phyloP scores from a whole-genome alignment of 345 rosid genomes.

The Populus nigra region DNA sequence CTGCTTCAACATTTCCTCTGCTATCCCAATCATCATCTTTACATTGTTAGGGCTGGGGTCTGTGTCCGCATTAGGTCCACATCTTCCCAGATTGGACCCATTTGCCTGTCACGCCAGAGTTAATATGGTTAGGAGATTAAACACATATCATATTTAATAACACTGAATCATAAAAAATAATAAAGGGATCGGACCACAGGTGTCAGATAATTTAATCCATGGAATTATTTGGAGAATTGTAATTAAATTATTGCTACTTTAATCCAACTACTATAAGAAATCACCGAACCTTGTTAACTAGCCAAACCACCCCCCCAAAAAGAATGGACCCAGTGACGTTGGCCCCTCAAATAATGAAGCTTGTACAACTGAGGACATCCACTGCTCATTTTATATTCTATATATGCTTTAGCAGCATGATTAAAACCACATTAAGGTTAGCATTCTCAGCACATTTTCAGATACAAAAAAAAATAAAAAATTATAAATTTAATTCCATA shows the following conservation, averaged over 20 bases:
- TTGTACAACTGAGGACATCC: neutral
- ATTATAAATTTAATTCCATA: no score
- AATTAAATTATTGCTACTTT: neutral
- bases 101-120: constrained; percentile 54
- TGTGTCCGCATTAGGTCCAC: constrained; percentile 61
- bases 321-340: neutral
- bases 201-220: neutral
- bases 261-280: neutral
- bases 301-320: neutral
- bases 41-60: constrained; percentile 72
- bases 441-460: no score
- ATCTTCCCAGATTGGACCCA: constrained; percentile 67
- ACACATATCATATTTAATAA: no score
- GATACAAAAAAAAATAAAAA: no score
- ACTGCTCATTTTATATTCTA: neutral
- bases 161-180: neutral
- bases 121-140: neutral
- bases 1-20: constrained; percentile 95
- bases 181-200: neutral
- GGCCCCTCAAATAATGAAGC: neutral
- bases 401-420: no score
- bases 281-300: no score
- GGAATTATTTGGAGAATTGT: neutral
- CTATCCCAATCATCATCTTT: constrained; percentile 60
- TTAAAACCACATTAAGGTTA: no score